Percentiles rank a stretch among this genome's conserved stretches.
Conservation (phyloP, 345 rosid species). For the Physaria fendleri region DNA sequence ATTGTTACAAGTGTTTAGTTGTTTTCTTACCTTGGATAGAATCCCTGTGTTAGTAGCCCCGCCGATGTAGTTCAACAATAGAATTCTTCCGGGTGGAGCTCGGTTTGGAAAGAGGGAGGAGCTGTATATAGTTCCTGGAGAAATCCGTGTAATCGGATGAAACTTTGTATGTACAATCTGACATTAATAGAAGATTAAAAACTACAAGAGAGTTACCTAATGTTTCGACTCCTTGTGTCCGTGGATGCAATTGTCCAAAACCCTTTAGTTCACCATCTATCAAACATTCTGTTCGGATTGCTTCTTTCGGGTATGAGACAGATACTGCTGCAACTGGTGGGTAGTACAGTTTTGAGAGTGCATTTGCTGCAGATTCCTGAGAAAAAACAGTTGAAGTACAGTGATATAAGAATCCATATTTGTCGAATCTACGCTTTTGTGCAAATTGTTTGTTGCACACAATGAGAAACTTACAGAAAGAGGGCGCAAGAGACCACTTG, state of each 20-base stretch:
- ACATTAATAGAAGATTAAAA: not conserved
- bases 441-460: not conserved
- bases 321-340: slow-evolving; percentile 97
- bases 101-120: slow-evolving; percentile 92
- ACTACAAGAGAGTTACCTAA: slow-evolving; percentile 42
- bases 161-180: not conserved
- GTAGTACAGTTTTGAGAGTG: slow-evolving; percentile 73
- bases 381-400: not conserved
- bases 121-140: slow-evolving; percentile 84
- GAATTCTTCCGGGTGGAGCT: slow-evolving; percentile 67
- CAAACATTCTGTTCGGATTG: slow-evolving; percentile 66
- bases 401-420: not conserved
- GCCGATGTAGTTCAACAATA: slow-evolving; percentile 82
- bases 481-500: slow-evolving; percentile 63
- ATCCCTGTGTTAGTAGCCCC: slow-evolving; percentile 81
- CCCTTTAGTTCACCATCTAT: slow-evolving; percentile 90
- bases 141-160: not conserved
- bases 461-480: slow-evolving; percentile 56
- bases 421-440: not conserved
- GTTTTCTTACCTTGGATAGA: slow-evolving; percentile 58
- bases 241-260: slow-evolving; percentile 95
- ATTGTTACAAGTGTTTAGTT: not conserved
- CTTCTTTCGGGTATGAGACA: slow-evolving; percentile 82
- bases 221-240: slow-evolving; percentile 97
- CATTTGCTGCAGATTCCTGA: slow-evolving; percentile 72